phyloP scores from a whole-genome alignment of 176 grass and related monocot genomes.

The Raddia guianensis region DNA sequence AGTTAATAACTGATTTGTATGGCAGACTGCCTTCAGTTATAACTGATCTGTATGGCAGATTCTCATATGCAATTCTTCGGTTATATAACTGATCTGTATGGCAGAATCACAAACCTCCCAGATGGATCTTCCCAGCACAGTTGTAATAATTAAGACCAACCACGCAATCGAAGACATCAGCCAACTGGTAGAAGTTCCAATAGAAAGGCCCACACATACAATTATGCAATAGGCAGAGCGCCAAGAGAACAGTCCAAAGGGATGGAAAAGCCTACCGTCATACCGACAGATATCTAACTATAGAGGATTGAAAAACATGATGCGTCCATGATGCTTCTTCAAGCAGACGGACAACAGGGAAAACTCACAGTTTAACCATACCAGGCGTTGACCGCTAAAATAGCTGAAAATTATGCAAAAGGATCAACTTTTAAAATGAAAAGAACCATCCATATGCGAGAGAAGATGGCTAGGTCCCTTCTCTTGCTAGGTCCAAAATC shows the following conservation, averaged over 20 bases:
- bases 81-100: not conserved
- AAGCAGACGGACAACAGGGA: not conserved
- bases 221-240: not conserved
- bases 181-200: constrained; percentile 1
- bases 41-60: not conserved
- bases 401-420: not conserved
- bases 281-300: not conserved
- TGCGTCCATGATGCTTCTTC: constrained; percentile 40
- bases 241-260: not conserved
- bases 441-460: not conserved
- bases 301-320: constrained; percentile 30
- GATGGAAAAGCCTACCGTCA: not conserved
- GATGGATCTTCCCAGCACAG: constrained; percentile 7
- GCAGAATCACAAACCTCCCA: not conserved
- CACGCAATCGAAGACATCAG: not conserved
- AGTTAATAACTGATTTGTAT: not conserved
- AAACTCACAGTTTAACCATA: not conserved
- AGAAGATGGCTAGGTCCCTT: constrained; percentile 30
- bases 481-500: constrained; percentile 25
- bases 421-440: constrained; percentile 25
- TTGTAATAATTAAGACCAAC: constrained; percentile 6
- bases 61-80: not conserved
- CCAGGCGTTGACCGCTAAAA: not conserved
- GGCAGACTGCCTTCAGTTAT: too few species aligned
- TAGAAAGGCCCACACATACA: not conserved